A percentile compares a stretch with the other conserved stretches of the same genome.
phyloP scores from a whole-genome alignment of 2,329 filamentous ascomycete genomes.

The Capronia coronata region DNA sequence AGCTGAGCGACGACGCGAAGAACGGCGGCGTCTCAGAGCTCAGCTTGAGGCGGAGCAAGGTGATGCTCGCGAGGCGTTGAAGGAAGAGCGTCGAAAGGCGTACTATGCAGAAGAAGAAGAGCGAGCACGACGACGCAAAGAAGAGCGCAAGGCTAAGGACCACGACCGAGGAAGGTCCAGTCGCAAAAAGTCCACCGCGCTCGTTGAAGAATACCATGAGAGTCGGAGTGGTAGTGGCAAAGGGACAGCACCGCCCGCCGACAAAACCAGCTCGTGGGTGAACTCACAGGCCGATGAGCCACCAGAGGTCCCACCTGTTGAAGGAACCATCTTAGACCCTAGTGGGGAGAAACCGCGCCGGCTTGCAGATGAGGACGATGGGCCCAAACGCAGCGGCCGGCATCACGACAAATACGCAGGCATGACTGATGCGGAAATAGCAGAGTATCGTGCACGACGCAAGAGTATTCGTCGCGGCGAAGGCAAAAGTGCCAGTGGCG shows the following conservation, averaged over 20 bases:
- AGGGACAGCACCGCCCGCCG: conserved; percentile 29
- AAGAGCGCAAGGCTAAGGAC: conserved; percentile 33
- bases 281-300: conserved; percentile 44
- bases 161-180: conserved; percentile 30
- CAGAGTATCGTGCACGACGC: conserved; percentile 33
- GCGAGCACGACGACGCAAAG: conserved; percentile 20
- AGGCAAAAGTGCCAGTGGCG: conserved; percentile 26
- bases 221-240: conserved; percentile 30
- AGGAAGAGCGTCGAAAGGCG: conserved; percentile 33
- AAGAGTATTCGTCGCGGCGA: conserved; percentile 14
- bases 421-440: conserved; percentile 37
- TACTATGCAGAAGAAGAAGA: conserved; percentile 30
- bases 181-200: conserved; percentile 23
- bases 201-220: conserved; percentile 33
- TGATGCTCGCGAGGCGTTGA: conserved; percentile 17
- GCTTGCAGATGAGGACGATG: conserved; percentile 19
- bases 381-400: conserved; percentile 33
- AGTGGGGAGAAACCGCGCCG: conserved; percentile 29
- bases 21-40: conserved; percentile 25
- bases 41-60: conserved; percentile 26
- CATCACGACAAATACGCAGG: conserved; percentile 38
- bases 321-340: conserved; percentile 42
- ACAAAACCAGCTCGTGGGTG: conserved; percentile 48
- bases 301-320: conserved; percentile 43
- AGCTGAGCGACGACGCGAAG: conserved; percentile 38